Evolutionary conservation across 495 filamentous ascomycete species (phyloP).

Genomic region (Umbilicaria muhlenbergii): DNA sequence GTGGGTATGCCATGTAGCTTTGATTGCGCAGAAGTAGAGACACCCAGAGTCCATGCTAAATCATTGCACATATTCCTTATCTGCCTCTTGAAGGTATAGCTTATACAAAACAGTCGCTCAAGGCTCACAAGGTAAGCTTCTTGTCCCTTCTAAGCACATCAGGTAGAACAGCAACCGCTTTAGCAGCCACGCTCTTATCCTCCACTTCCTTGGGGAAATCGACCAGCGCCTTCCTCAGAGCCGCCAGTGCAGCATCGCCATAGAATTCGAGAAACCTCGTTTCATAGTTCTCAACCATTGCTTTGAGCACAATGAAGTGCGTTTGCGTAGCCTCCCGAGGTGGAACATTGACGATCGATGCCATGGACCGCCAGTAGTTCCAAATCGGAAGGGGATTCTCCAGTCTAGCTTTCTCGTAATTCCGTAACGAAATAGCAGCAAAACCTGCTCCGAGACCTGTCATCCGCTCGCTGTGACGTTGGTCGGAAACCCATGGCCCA

Average conservation of each 20-base stretch:
- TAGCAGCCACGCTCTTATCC: slow-evolving; percentile 35
- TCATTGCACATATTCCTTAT: too few species aligned
- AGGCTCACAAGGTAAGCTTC: slow-evolving; percentile 32
- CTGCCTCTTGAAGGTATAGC: too few species aligned
- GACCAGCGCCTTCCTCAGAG: slow-evolving; percentile 48
- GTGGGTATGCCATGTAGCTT: too few species aligned
- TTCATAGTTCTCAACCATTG: slow-evolving; percentile 57
- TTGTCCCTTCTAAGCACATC: slow-evolving; percentile 42
- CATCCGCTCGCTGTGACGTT: slow-evolving; percentile 65
- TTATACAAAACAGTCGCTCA: neutral
- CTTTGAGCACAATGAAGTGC: slow-evolving; percentile 62
- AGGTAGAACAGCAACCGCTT: slow-evolving; percentile 40
- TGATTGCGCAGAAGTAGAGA: too few species aligned
- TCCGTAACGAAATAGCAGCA: slow-evolving; percentile 61
- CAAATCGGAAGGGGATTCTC: slow-evolving; percentile 63
- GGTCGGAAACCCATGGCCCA: slow-evolving; percentile 42
- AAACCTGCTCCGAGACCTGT: slow-evolving; percentile 73
- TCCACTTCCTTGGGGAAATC: slow-evolving; percentile 45
- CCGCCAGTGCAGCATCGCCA: slow-evolving; percentile 48
- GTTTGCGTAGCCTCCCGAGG: slow-evolving; percentile 50
- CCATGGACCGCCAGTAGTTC: slow-evolving; percentile 66
- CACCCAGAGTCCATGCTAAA: too few species aligned
- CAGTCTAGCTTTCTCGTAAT: slow-evolving; percentile 52
- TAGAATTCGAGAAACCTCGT: slow-evolving; percentile 61
- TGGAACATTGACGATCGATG: slow-evolving; percentile 58